Evolutionary conservation across 805 yeast species (phyloP), one percentile per base, ranked within the genome.

Genomic region (Ogataea sp.): DNA sequence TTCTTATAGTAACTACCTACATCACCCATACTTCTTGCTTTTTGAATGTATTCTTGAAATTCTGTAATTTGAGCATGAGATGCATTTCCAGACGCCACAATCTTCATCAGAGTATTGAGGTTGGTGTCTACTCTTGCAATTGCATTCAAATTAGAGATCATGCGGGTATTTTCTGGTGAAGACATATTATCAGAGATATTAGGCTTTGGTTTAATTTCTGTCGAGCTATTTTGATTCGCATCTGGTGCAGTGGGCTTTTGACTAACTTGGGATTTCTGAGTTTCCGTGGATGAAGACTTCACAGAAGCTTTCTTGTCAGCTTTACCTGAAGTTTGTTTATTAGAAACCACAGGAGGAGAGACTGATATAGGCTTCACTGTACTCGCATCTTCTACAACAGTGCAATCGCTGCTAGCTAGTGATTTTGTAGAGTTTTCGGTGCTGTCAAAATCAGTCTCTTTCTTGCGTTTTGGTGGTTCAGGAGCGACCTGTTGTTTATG

Each of bases 41-140:
- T 67, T 43, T 76, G 79, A 41, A 90, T 87, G 50, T 83, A 84
- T 17, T 73, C 78, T 57, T 89, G 95, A 56, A 90, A 90, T 34
- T 75, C 78, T 20, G 74, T 64, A 15, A 90, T 82, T 56, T 87
- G 90, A 6, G 71, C 78, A 5, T 75, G 72, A 1, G 78, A 58
- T 0, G 96, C 96, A 20, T 67, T 70, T 4, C 95, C 95, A 40
- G 81, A 73, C 0, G 97, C 97, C 2, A 90, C 96, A 5, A 71
- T 73, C 45, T 80, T 78, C 96, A 90, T 88, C 38, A 90, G 62
- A 1, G 71, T 61, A 46, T 78, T 82, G 37, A 90, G 60, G 4
- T 78, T 70, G 0, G 76, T 69, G 51, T 88, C 94, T 4, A 70
- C 67, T 31, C 82, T 71, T 0, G 97, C 97, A 60, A 90, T 78